phyloP scores from a whole-genome alignment of 2,329 filamentous ascomycete species.

The Ophiostoma piceae region DNA sequence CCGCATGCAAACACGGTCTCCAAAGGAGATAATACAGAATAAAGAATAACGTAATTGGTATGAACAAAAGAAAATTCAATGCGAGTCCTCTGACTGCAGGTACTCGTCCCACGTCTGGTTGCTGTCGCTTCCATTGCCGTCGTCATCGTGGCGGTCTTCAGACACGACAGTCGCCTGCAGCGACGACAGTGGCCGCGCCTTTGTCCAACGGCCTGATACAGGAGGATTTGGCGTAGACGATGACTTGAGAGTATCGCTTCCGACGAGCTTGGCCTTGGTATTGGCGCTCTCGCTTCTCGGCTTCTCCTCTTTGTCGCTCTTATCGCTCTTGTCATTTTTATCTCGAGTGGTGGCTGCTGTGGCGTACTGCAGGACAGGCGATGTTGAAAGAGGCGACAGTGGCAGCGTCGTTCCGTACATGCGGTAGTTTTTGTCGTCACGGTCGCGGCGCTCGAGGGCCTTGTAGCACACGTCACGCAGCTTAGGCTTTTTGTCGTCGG shows the following conservation, averaged over 20 bases:
- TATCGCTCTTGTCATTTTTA: background rate
- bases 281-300: background rate
- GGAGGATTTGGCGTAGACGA: background rate
- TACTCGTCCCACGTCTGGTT: constrained; percentile 26
- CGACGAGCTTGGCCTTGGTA: background rate
- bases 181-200: background rate
- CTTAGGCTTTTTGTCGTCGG: background rate
- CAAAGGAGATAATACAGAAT: background rate
- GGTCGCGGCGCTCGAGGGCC: constrained; percentile 10
- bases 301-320: background rate
- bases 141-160: background rate
- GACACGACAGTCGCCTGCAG: background rate
- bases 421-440: constrained; percentile 18
- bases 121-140: constrained; percentile 14
- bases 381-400: constrained; percentile 5
- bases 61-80: background rate
- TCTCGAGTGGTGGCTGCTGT: background rate
- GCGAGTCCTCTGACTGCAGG: background rate
- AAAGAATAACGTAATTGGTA: background rate
- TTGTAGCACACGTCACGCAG: constrained; percentile 10
- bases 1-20: background rate
- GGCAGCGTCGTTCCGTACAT: constrained; percentile 2
- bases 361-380: background rate
- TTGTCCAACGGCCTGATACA: background rate
- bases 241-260: background rate